Evolutionary conservation across 2,329 filamentous ascomycete species (phyloP), one percentile per base, ranked within the genome.

Genomic region (Ceratocystis eucalypticola): DNA sequence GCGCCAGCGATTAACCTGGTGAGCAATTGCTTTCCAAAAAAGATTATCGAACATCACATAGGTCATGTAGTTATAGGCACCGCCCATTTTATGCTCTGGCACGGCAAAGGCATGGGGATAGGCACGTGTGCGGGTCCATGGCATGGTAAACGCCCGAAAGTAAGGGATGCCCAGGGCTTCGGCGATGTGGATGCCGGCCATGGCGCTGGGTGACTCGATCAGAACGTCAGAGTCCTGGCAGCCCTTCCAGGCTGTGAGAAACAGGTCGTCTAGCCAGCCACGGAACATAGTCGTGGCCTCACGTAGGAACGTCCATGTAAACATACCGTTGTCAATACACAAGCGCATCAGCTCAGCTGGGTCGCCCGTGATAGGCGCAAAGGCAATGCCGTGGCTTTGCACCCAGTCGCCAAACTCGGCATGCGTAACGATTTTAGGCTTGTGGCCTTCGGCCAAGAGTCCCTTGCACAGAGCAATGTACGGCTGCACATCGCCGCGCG

Each of bases 131-230:
- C 92, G 86, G 0, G 94, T 96, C 94, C 94, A 99, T 0, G 94
- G 94, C 94, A 99, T 99, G 20, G 91, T 96, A 74, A 99, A 99
- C 0, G 92, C 93, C 66, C 94, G 86, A 78, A 97, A 97, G 75
- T 99, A 99, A 0, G 94, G 94, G 57, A 99, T 95, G 15, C 84
- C 82, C 1, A 99, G 81, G 28, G 91, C 91, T 76, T 99, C 94
- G 1, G 94, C 94, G 70, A 99, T 96, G 74, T 99, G 94, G 65
- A 99, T 96, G 30, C 94, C 94, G 0, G 88, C 91, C 94, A 99
- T 99, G 15, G 94, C 91, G 67, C 90, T 96, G 0, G 94, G 94
- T 61, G 90, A 96, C 74, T 99, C 94, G 68, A 99, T 96, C 48
- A 99, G 80, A 41, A 99, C 78, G 74, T 99, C 93, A 1, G 88